Base-by-base conservation (phyloP, 371 early-diverging fungal species). In the Apophysomyces sp. region DNA sequence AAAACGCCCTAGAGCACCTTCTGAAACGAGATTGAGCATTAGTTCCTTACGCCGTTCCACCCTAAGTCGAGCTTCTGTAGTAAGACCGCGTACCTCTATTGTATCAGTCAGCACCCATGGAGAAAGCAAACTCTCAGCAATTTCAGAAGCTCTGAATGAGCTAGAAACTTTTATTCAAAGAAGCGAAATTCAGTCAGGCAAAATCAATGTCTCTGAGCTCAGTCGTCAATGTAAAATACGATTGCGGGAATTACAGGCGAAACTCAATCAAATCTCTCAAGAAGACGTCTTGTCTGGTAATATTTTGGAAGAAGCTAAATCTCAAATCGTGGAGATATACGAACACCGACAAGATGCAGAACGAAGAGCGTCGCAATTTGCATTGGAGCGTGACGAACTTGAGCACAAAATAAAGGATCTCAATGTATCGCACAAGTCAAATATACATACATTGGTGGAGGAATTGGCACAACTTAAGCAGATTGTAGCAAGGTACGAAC, bases 301-400 rank as follows among this genome's bases (percentile, higher is more conserved):
- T 44, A 44, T 44, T 21, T 21, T 44, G 49, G 49, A 21, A 21
- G 49, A 57, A 27, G 57, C 57, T 40, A 57, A 40, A 16, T 28
- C 37, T 21, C 57, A 57, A 26, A 37, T 57, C 27, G 57, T 40
- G 9, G 57, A 39, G 11, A 57, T 57, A 21, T 57, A 39, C 41
- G 57, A 36, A 24, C 41, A 57, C n/a, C 29, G 57, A 21, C 29
- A 36, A 13, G 40, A 39, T 28, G 57, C 57, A 15, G 57, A 57
- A 39, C 39, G 57, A 39, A 18, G 57, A 12, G 57, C 57, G 15
- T 57, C 57, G 18, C 57, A 41, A n/a, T 57, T 57, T 57, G 57
- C 57, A 11, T 27, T 57, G 57, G 37, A 57, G 29, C 57, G 57
- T 18, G 29, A 57, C 18, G 57, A 57, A 40, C 41, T 57, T 13